Evolutionary conservation across 2,329 filamentous ascomycete species (phyloP), one percentile per base, ranked within the genome.

Genomic region (Aspergillus sp.): DNA sequence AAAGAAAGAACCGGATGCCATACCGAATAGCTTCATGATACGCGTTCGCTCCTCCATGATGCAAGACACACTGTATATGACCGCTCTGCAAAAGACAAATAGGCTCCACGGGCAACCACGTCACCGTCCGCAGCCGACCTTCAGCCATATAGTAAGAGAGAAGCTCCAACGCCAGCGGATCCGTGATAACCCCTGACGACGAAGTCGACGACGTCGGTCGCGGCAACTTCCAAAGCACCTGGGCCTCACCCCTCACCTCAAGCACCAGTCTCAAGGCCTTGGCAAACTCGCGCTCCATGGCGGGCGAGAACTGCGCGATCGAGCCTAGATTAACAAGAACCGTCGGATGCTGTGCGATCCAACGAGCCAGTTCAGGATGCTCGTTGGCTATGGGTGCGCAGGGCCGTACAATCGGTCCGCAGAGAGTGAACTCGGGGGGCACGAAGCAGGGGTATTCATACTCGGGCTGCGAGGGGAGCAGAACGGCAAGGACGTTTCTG

Each of bases 21-120:
- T 57, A 73, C 72, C 57, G 59, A 44, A 73, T 55, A 4, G 69
- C 68, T 54, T 77, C 74, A 32, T 72, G 65, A 46, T 66, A 76
- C 0, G 71, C 73, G 46, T 72, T 75, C 0, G 73, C 69, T 3
- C 73, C 73, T 5, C 73, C 73, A 47, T 76, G 73, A 44, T 74
- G 68, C 2, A 76, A 60, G 7, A 69, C 64, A 28, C 68, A 70
- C 2, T 63, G 57, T 4, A 76, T 54, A 10, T 64, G 53, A 0
- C 68, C 68, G 3, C 62, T 65, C 29, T 64, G 53, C 4, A 76
- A 44, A 41, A 61, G 44, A 12, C 46, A 42, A 3, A 48, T 43
- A 1, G 72, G 71, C 33, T 73, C 65, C 0, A 66, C 60, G 3
- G 57, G 53, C 2, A 75, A 38, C 72, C 73, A 75, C 4, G 66